Evolutionary conservation across 208 protist species (phyloP).

Genomic region (Crithidia expoeki): DNA sequence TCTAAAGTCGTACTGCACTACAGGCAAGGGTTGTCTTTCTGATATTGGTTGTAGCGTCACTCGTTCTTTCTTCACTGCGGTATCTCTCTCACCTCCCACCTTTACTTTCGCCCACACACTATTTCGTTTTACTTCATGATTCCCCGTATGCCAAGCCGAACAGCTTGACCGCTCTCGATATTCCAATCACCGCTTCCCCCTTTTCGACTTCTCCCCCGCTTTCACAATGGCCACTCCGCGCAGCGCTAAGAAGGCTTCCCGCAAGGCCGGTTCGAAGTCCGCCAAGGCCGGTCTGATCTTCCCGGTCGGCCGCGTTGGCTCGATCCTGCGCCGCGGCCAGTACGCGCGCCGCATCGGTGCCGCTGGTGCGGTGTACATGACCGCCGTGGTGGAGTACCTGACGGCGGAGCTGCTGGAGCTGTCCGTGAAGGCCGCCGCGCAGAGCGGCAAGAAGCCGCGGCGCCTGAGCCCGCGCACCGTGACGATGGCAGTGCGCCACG

Average conservation of each 20-base stretch:
- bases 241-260: slow-evolving; percentile 75
- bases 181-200: slow-evolving; percentile 1
- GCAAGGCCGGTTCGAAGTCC: slow-evolving; percentile 89
- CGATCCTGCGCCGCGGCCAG: slow-evolving; percentile 94
- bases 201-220: slow-evolving; percentile 15
- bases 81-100: neutral
- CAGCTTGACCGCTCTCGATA: slow-evolving; percentile 21
- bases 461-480: slow-evolving; percentile 70
- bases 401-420: slow-evolving; percentile 83
- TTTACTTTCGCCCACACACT: neutral
- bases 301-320: slow-evolving; percentile 98
- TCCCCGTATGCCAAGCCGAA: neutral
- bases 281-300: slow-evolving; percentile 98
- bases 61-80: no score
- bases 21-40: no score
- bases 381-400: slow-evolving; percentile 99
- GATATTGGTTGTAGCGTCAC: no score
- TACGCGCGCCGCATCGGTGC: slow-evolving; percentile 96
- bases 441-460: slow-evolving; percentile 62
- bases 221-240: slow-evolving; percentile 51
- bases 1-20: no score
- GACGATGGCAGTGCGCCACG: slow-evolving; percentile 72
- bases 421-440: slow-evolving; percentile 50
- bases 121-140: neutral
- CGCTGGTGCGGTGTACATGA: slow-evolving; percentile 98